These are phyloP conservation scores for Schizosaccharomyces lindneri DNA, from an alignment of 805 yeast species.

Conservation along the genomic window DNA sequence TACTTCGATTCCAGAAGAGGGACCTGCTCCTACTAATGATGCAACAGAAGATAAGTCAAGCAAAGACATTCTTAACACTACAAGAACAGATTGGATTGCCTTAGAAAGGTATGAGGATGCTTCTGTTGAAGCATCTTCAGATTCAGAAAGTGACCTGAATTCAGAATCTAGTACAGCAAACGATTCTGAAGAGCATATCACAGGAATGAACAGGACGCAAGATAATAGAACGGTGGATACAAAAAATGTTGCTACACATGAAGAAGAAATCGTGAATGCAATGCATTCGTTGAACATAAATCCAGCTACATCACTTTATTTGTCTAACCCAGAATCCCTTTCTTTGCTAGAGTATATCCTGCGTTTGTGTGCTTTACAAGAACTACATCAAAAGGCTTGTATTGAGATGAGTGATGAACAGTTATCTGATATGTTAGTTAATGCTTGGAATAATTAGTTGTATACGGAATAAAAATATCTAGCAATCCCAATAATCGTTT, in stretches of 20 bases:
- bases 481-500: no score
- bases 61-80: not conserved
- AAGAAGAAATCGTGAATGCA: not conserved
- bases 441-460: not conserved
- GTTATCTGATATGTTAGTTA: not conserved
- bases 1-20: not conserved
- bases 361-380: slow-evolving; percentile 36
- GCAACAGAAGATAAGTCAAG: slow-evolving; percentile 17
- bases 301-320: not conserved
- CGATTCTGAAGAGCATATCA: not conserved
- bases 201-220: no score
- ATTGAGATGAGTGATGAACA: slow-evolving; percentile 33
- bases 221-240: not conserved
- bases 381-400: slow-evolving; percentile 29
- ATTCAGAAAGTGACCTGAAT: not conserved
- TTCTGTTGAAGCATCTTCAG: not conserved
- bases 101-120: slow-evolving; percentile 5
- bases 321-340: slow-evolving; percentile 10
- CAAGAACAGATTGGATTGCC: slow-evolving; percentile 10
- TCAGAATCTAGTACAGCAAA: no score
- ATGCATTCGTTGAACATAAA: not conserved
- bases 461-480: not conserved
- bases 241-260: not conserved
- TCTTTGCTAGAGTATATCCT: slow-evolving; percentile 40
- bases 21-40: not conserved